These are phyloP conservation scores for Hymenochaete sp. DNA, from an alignment of 1,284 basidiomycete species.

Conservation along the genomic window DNA sequence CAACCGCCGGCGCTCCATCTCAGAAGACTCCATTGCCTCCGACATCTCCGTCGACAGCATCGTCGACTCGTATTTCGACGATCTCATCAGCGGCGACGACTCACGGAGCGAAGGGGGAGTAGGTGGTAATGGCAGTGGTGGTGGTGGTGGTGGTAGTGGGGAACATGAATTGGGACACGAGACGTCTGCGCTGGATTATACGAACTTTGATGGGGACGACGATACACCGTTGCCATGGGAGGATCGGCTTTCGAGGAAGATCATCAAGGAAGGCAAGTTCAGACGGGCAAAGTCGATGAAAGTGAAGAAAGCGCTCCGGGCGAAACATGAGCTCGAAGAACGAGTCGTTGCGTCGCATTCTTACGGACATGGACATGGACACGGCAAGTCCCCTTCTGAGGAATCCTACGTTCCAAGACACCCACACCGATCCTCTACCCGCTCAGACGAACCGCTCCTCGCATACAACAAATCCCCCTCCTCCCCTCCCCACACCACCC, in stretches of 20 bases:
- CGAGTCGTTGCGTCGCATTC: not conserved
- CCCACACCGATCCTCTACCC: slow-evolving; percentile 2
- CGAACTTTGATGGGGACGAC: slow-evolving; percentile 77
- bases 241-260: slow-evolving; percentile 45
- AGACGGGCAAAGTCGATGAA: slow-evolving; percentile 48
- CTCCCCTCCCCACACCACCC: slow-evolving; percentile 2
- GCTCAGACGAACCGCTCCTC: slow-evolving; percentile 13
- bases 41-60: slow-evolving; percentile 30
- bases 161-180: slow-evolving; percentile 37
- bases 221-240: slow-evolving; percentile 59
- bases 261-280: slow-evolving; percentile 65
- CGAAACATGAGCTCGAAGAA: slow-evolving; percentile 19
- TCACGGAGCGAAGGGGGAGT: not conserved
- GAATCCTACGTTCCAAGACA: slow-evolving; percentile 7
- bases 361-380: slow-evolving; percentile 7
- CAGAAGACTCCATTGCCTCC: slow-evolving; percentile 16
- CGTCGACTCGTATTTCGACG: slow-evolving; percentile 32
- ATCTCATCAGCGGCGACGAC: slow-evolving; percentile 37
- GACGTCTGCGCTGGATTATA: slow-evolving; percentile 57
- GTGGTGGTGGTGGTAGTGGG: slow-evolving; percentile 22
- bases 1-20: slow-evolving; percentile 1
- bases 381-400: not conserved
- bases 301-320: slow-evolving; percentile 22
- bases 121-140: slow-evolving; percentile 25
- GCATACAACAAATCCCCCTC: not conserved